Evolutionary conservation across 1,139 yeast genomes (phyloP).

Genomic region (Oligophagozyma castellii): DNA sequence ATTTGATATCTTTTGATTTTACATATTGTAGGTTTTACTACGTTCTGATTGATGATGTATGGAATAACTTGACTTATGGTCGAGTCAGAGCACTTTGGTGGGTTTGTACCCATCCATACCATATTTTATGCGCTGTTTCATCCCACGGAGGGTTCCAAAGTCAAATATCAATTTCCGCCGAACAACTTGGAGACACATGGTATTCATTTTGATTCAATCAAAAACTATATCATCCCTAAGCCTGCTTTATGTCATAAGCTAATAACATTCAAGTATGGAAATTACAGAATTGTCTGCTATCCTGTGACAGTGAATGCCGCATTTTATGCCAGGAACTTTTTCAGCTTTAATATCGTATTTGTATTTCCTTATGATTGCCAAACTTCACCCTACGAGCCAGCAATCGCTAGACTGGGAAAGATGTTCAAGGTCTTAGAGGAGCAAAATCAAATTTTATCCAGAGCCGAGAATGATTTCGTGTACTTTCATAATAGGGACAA

Average conservation of each 20-base stretch:
- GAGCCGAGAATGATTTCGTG: constrained; percentile 26
- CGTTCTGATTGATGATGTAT: too few species aligned
- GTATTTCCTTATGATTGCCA: constrained; percentile 78
- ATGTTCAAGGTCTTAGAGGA: constrained; percentile 89
- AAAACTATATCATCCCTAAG: constrained; percentile 86
- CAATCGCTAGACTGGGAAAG: constrained; percentile 68
- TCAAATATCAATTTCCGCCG: constrained; percentile 82
- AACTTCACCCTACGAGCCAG: constrained; percentile 74
- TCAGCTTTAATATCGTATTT: constrained; percentile 84
- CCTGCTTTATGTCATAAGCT: constrained; percentile 78
- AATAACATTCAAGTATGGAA: constrained; percentile 57
- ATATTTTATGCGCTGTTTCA: constrained; percentile 86
- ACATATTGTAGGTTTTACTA: too few species aligned
- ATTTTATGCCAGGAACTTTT: constrained; percentile 77
- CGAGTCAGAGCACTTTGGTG: too few species aligned
- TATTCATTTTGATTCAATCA: constrained; percentile 73
- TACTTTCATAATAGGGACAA: constrained; percentile 17
- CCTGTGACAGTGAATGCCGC: constrained; percentile 73
- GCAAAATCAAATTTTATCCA: constrained; percentile 66
- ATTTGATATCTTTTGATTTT: too few species aligned
- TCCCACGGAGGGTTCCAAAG: constrained; percentile 90
- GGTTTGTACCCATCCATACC: constrained; percentile 54
- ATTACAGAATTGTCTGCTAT: constrained; percentile 69
- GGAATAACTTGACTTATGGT: too few species aligned
- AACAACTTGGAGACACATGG: constrained; percentile 35